phyloP scores from a whole-genome alignment of 73 alveolate species.

The Paramecium primaurelia region DNA sequence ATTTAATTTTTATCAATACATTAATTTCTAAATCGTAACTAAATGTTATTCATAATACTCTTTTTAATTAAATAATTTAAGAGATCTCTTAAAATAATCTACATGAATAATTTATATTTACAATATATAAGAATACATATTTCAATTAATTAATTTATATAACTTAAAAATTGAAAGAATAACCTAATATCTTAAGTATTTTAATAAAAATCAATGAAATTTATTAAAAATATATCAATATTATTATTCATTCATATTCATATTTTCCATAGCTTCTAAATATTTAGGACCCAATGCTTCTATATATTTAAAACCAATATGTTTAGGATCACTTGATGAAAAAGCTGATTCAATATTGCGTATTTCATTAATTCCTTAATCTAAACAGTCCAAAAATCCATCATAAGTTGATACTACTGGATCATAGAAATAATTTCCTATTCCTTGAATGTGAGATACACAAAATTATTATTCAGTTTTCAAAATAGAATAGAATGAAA shows the following conservation, averaged over 20 bases:
- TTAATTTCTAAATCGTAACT: not conserved
- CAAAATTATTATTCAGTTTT: not conserved
- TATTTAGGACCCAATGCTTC: not conserved
- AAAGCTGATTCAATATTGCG: not conserved
- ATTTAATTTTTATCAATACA: not conserved
- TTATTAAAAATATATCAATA: no score
- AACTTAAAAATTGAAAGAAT: no score
- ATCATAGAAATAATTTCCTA: not conserved
- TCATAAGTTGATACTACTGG: not conserved
- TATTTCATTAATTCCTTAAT: not conserved
- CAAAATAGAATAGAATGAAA: not conserved
- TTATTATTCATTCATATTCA: no score
- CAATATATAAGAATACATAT: no score
- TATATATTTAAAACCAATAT: not conserved
- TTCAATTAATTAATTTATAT: no score
- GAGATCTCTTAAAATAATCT: no score
- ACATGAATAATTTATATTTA: not conserved
- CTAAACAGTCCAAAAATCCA: not conserved
- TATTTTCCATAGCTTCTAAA: no score
- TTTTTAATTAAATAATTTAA: no score
- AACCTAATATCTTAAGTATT: no score
- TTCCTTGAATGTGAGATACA: not conserved
- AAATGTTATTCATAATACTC: no score
- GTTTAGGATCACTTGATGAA: not conserved
- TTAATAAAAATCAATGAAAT: no score